Evolutionary conservation across 1,284 basidiomycete genomes (phyloP).

Genomic region (Tetrapyrgos nigripes): DNA sequence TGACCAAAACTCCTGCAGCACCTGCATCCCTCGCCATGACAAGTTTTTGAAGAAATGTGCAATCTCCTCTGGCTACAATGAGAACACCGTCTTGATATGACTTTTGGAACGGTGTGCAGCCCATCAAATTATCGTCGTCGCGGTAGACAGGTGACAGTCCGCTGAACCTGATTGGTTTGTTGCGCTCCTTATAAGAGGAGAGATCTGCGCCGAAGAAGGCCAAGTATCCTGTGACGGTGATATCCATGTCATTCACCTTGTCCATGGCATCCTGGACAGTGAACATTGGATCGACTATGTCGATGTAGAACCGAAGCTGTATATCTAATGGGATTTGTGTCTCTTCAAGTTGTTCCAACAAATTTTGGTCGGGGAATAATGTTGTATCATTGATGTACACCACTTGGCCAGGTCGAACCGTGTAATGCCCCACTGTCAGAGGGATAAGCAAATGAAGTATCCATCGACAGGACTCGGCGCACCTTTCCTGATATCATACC

Average conservation of each 20-base stretch:
- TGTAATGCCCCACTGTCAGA: slow-evolving; percentile 88
- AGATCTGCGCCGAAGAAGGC: slow-evolving; percentile 77
- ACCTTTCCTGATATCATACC: slow-evolving; percentile 87
- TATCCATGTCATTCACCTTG: slow-evolving; percentile 44
- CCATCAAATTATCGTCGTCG: slow-evolving; percentile 57
- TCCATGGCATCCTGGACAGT: slow-evolving; percentile 37
- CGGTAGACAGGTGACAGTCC: slow-evolving; percentile 59
- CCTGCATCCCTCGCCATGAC: slow-evolving; percentile 65
- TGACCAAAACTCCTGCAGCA: slow-evolving; percentile 77
- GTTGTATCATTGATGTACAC: slow-evolving; percentile 83
- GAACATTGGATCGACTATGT: slow-evolving; percentile 52
- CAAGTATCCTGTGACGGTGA: slow-evolving; percentile 64
- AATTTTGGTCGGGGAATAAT: slow-evolving; percentile 44
- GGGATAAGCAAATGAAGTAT: slow-evolving; percentile 3
- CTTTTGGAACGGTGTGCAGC: slow-evolving; percentile 62
- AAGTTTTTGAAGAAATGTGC: slow-evolving; percentile 86
- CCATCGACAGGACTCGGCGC: slow-evolving; percentile 32
- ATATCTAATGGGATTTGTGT: slow-evolving; percentile 48
- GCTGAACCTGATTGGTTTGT: slow-evolving; percentile 51
- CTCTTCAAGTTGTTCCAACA: slow-evolving; percentile 27
- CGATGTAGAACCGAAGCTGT: slow-evolving; percentile 63
- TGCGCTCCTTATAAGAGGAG: slow-evolving; percentile 32
- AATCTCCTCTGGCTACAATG: slow-evolving; percentile 72
- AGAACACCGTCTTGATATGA: slow-evolving; percentile 57
- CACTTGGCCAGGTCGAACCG: slow-evolving; percentile 78